phyloP scores from a whole-genome alignment of 345 rosid genomes.

The Sapria himalayana region DNA sequence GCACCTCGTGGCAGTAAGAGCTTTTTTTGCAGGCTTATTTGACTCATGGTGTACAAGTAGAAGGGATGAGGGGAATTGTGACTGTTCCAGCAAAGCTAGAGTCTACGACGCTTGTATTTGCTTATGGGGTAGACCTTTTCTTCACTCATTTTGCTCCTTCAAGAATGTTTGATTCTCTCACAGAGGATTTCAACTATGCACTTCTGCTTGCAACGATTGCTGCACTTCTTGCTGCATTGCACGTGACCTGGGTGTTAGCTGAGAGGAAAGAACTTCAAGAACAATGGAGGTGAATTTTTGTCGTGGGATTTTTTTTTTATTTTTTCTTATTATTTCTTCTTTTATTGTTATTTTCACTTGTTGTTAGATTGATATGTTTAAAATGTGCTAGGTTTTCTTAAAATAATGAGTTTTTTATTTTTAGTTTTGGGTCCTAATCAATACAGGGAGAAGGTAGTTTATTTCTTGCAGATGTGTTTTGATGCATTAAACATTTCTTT shows the following conservation, averaged over 20 bases:
- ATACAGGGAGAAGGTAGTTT: no score
- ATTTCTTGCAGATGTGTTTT: no score
- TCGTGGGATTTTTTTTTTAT: background rate
- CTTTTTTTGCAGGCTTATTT: constrained; percentile 43
- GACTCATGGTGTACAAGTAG: constrained; percentile 66
- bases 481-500: no score
- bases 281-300: constrained; percentile 53
- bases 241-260: constrained; percentile 62
- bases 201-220: constrained; percentile 70
- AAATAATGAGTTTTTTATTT: no score
- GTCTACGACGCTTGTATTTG: constrained; percentile 73
- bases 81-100: constrained; percentile 92
- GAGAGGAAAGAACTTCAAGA: constrained; percentile 80
- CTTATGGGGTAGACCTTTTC: constrained; percentile 84
- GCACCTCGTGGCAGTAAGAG: no score
- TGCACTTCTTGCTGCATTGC: constrained; percentile 65
- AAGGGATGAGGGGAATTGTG: constrained; percentile 61
- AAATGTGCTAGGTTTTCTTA: no score
- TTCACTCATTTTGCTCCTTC: constrained; percentile 87
- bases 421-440: no score
- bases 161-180: constrained; percentile 85
- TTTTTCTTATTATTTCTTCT: no score
- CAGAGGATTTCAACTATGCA: constrained; percentile 88
- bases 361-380: no score
- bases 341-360: no score